Evolutionary conservation across 1,139 yeast species (phyloP).

Genomic region (Yamadazyma epiphylla): DNA sequence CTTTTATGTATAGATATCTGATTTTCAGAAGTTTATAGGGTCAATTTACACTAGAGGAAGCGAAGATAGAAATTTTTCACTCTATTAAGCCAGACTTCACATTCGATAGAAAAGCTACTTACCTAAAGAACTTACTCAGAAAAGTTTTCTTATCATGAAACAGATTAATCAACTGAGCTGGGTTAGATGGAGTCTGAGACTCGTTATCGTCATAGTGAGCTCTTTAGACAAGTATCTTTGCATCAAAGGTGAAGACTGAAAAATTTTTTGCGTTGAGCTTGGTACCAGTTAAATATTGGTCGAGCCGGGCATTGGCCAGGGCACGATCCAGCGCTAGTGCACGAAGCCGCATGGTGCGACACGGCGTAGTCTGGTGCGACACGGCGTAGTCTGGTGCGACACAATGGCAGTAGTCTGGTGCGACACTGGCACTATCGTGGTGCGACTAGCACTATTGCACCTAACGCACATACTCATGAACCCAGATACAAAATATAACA

Average conservation of each 20-base stretch:
- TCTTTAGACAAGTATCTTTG: constrained; percentile 9
- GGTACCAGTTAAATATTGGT: no score
- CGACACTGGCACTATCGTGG: not conserved
- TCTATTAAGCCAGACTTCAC: not conserved
- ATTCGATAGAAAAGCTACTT: constrained; percentile 9
- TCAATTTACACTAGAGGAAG: no score
- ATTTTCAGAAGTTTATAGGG: no score
- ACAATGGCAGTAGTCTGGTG: not conserved
- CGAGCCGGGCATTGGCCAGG: no score
- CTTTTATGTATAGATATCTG: no score
- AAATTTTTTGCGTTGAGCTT: no score
- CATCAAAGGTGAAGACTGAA: no score
- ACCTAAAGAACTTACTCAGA: constrained; percentile 26
- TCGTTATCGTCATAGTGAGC: constrained; percentile 37
- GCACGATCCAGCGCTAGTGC: no score
- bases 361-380: no score
- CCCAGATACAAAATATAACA: constrained; percentile 7
- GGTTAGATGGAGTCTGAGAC: constrained; percentile 46
- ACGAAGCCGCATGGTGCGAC: no score
- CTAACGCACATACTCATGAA: constrained; percentile 2
- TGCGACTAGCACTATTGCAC: not conserved
- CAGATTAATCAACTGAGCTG: constrained; percentile 53
- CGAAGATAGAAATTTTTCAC: no score
- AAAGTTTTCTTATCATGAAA: constrained; percentile 44
- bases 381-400: not conserved